A percentile compares a stretch with the other conserved stretches of the same genome.
These are phyloP conservation scores for Aquilaria yunnanensis DNA, from an alignment of 345 rosid genomes.

Conservation along the genomic window DNA sequence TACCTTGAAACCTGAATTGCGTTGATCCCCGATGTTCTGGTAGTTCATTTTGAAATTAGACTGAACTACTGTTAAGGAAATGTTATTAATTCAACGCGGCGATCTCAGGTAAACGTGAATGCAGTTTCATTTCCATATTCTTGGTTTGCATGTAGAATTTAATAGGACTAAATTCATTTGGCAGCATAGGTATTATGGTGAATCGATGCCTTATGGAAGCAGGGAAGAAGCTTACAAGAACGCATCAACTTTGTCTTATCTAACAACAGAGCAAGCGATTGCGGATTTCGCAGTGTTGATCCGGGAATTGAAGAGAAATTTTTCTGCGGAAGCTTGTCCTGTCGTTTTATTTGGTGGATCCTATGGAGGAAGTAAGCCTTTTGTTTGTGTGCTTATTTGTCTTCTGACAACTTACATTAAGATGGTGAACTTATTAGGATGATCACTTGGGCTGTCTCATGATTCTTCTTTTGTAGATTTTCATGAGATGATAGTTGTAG, in stretches of 20 bases:
- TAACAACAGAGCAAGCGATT: conserved; percentile 91
- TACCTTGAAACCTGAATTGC: background rate
- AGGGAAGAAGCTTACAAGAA: conserved; percentile 24
- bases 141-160: background rate
- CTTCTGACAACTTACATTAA: background rate
- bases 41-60: too few species aligned
- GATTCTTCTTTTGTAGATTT: conserved; percentile 2
- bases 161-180: background rate
- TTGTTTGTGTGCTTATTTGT: background rate
- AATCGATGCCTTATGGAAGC: conserved; percentile 18
- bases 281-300: conserved; percentile 79
- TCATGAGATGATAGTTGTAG: background rate
- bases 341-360: conserved; percentile 95
- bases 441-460: too few species aligned
- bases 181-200: conserved; percentile 16
- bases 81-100: too few species aligned
- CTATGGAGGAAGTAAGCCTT: conserved; percentile 84
- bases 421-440: background rate
- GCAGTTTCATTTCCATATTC: too few species aligned
- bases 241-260: conserved; percentile 54
- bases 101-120: too few species aligned
- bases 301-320: conserved; percentile 65
- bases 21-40: too few species aligned
- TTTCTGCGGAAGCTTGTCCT: conserved; percentile 79
- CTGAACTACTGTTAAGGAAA: too few species aligned